Evolutionary conservation across 768 basidiomycete genomes (phyloP).

Genomic region (Calvatia gigantea): DNA sequence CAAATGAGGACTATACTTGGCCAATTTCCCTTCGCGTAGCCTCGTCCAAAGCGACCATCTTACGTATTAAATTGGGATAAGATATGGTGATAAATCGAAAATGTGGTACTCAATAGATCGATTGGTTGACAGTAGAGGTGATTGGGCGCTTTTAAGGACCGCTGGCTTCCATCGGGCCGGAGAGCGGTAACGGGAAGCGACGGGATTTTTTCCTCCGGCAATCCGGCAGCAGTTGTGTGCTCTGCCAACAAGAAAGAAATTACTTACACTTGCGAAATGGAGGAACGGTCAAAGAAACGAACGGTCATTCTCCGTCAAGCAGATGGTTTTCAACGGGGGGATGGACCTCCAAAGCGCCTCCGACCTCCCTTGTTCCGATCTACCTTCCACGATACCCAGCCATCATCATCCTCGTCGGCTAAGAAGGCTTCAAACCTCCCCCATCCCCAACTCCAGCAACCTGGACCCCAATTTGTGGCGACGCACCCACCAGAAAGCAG

Average conservation of each 20-base stretch:
- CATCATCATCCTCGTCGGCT: not conserved
- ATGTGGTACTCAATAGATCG: too few species aligned
- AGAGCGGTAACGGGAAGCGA: too few species aligned
- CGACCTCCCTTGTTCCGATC: conserved; percentile 5
- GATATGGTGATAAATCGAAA: too few species aligned
- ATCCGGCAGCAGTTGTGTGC: not conserved
- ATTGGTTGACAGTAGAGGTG: too few species aligned
- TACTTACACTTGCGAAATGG: not conserved
- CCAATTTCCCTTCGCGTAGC: conserved; percentile 33
- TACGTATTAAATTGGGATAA: too few species aligned
- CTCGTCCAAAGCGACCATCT: conserved; percentile 26
- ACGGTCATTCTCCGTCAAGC: not conserved
- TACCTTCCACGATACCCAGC: not conserved
- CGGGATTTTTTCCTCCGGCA: too few species aligned
- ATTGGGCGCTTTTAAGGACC: too few species aligned
- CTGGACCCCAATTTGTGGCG: not conserved
- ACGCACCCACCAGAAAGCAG: not conserved
- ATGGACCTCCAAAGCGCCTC: not conserved
- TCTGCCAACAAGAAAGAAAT: not conserved
- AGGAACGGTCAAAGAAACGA: conserved; percentile 8
- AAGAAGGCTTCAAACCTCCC: not conserved
- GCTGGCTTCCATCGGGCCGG: too few species aligned
- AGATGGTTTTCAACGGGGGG: not conserved
- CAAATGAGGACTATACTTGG: conserved; percentile 16
- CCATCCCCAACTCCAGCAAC: not conserved